Conservation (phyloP, 805 yeast species). For the Lipomyces spencermartinsiae region DNA sequence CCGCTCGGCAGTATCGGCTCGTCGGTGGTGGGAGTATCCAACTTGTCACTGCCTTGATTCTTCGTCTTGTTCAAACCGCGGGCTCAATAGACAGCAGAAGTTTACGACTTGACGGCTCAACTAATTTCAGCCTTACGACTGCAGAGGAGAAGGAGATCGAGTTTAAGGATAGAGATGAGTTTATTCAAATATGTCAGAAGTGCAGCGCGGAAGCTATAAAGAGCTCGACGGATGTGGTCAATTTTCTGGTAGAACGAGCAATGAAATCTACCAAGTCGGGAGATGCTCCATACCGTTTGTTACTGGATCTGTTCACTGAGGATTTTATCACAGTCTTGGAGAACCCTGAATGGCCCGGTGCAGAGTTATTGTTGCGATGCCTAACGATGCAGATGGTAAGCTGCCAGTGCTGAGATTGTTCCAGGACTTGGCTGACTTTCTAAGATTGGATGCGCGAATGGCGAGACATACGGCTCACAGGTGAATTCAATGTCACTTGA, state of each 20-base stretch:
- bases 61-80: constrained; percentile 53
- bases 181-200: constrained; percentile 22
- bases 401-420: background rate
- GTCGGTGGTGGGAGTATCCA: constrained; percentile 58
- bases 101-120: background rate
- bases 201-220: constrained; percentile 32
- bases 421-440: constrained; percentile 3
- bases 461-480: constrained; percentile 49
- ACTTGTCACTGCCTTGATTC: constrained; percentile 54
- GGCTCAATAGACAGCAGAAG: constrained; percentile 38
- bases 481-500: constrained; percentile 64
- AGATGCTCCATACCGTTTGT: constrained; percentile 36
- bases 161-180: constrained; percentile 15
- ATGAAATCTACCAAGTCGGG: constrained; percentile 37
- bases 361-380: constrained; percentile 55
- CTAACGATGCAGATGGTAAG: constrained; percentile 29
- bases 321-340: constrained; percentile 61
- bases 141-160: constrained; percentile 26
- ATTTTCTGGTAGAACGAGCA: constrained; percentile 39
- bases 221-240: constrained; percentile 36
- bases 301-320: constrained; percentile 60
- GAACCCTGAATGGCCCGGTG: constrained; percentile 67
- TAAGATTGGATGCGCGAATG: constrained; percentile 39
- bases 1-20: constrained; percentile 54
- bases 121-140: background rate